Conservation (phyloP, 192 early-diverging fungal genomes). For the Backusella australiensis region DNA sequence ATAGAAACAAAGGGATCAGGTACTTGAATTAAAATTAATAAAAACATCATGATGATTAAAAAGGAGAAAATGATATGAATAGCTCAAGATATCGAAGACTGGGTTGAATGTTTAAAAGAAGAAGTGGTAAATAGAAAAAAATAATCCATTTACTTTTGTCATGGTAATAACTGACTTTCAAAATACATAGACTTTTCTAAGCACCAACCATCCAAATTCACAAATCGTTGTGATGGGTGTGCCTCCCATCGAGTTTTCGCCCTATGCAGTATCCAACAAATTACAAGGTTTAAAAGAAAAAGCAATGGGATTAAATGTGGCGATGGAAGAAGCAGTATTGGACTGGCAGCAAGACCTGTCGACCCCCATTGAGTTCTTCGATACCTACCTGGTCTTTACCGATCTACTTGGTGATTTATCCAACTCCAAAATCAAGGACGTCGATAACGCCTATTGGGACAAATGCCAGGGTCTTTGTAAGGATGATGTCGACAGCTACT, state of each 20-base stretch:
- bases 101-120: conserved; percentile 19
- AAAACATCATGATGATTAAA: neutral
- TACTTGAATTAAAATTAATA: neutral
- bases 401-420: conserved; percentile 25
- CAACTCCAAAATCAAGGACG: conserved; percentile 18
- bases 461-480: conserved; percentile 30
- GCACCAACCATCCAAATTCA: neutral
- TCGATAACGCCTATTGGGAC: conserved; percentile 36
- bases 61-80: neutral
- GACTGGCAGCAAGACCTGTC: conserved; percentile 15
- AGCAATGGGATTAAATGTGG: conserved; percentile 12
- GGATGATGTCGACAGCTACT: conserved; percentile 28
- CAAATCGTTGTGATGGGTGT: conserved; percentile 27
- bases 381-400: conserved; percentile 20
- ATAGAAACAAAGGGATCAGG: conserved; percentile 7
- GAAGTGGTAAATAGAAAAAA: conserved; percentile 19
- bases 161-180: neutral
- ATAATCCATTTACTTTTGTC: neutral
- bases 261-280: conserved; percentile 13
- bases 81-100: neutral
- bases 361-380: conserved; percentile 2
- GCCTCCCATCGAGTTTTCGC: conserved; percentile 33
- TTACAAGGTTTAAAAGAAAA: neutral
- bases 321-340: conserved; percentile 20
- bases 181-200: conserved; percentile 1